phyloP scores from a whole-genome alignment of 2,329 filamentous ascomycete species.

The Stachybotrys chartarum region DNA sequence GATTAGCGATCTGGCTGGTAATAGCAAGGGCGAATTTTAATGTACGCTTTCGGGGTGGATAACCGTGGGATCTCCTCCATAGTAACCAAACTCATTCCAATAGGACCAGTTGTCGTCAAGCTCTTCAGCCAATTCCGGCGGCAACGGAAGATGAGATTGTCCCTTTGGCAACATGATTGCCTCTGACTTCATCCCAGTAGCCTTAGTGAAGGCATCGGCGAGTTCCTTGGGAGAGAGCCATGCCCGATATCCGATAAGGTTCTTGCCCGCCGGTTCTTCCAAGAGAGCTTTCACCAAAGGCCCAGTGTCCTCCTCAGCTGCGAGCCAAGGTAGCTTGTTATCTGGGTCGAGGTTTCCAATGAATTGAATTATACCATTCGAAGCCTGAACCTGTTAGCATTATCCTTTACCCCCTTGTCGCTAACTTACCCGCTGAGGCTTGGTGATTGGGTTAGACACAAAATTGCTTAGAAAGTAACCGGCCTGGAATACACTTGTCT shows the following conservation, averaged over 20 bases:
- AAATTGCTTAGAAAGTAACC: conserved; percentile 11
- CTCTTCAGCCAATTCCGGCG: background rate
- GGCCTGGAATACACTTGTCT: conserved; percentile 15
- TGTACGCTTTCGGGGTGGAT: too few relatives aligned
- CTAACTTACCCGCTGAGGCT: background rate
- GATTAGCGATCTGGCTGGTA: too few relatives aligned
- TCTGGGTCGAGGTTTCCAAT: background rate
- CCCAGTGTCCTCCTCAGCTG: conserved; percentile 16
- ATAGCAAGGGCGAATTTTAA: too few relatives aligned
- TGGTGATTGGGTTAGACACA: conserved; percentile 7
- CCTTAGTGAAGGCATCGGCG: background rate
- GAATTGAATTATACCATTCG: background rate
- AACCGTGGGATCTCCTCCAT: background rate
- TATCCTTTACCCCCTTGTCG: background rate
- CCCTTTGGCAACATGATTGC: background rate
- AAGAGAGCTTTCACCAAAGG: conserved; percentile 14
- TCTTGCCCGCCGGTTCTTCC: conserved; percentile 9
- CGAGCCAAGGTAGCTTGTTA: conserved; percentile 4
- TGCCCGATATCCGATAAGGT: conserved; percentile 15
- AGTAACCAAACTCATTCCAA: background rate
- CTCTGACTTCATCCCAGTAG: background rate
- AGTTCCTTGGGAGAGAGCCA: conserved; percentile 5
- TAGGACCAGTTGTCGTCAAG: background rate
- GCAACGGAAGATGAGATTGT: background rate
- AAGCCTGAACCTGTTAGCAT: background rate